phyloP scores from a whole-genome alignment of 495 filamentous ascomycete species.

The Tuber microsphaerosporum region DNA sequence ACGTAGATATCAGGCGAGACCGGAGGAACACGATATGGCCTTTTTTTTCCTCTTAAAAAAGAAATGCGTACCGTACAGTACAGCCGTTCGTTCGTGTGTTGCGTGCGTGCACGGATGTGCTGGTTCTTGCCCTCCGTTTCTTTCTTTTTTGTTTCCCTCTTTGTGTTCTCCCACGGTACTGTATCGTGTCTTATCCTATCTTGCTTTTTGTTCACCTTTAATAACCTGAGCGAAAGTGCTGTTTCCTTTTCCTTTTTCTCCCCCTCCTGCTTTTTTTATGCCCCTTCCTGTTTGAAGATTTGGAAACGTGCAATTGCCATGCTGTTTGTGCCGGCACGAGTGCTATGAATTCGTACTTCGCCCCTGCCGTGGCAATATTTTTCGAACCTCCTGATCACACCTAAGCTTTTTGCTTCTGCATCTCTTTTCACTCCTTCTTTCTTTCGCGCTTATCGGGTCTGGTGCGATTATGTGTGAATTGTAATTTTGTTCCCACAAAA shows the following conservation, averaged over 20 bases:
- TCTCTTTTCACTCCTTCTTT: background rate
- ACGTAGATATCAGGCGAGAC: conserved; percentile 37
- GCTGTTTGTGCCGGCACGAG: background rate
- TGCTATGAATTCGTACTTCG: background rate
- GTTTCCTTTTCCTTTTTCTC: background rate
- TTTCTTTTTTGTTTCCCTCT: background rate
- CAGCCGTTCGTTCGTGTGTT: background rate
- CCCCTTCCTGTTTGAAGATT: background rate
- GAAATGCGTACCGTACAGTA: background rate
- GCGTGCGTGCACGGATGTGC: conserved; percentile 14
- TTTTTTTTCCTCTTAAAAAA: conserved; percentile 16
- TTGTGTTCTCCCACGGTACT: background rate
- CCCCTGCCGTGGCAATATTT: background rate
- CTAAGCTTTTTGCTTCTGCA: background rate
- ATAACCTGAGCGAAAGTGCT: background rate
- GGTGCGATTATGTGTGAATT: background rate
- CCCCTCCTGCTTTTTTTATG: background rate
- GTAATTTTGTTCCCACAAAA: background rate
- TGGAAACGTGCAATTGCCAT: background rate
- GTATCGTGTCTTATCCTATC: background rate
- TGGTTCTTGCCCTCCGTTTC: conserved; percentile 15
- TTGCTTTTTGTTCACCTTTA: background rate
- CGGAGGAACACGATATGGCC: conserved; percentile 23
- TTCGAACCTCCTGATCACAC: background rate
- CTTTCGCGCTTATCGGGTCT: background rate